Percentiles rank a stretch among this genome's conserved stretches.
phyloP scores from a whole-genome alignment of 441 rosid species.

The Erysimum pusillum region DNA sequence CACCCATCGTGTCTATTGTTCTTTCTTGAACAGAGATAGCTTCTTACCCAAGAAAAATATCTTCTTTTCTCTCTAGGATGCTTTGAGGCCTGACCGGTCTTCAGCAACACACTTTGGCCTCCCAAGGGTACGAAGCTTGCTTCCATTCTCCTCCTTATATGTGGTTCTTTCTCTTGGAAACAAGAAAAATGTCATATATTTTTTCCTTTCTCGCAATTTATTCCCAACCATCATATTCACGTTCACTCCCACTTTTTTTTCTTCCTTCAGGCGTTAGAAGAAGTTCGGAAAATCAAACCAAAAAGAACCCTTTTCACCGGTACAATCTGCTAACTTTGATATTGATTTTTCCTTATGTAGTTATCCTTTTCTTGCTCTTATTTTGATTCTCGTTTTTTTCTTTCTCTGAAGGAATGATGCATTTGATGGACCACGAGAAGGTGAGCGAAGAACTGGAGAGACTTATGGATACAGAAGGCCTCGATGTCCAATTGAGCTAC shows the following conservation, averaged over 20 bases:
- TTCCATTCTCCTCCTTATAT: neutral
- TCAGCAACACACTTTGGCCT: constrained; percentile 92
- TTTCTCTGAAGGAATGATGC: constrained; percentile 82
- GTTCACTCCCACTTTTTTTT: neutral
- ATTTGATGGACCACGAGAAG: constrained; percentile 92
- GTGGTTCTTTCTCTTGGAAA: neutral
- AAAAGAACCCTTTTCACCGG: constrained; percentile 88
- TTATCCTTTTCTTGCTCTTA: constrained; percentile 1
- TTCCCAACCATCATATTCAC: neutral
- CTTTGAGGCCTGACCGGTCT: constrained; percentile 89
- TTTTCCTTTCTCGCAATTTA: neutral
- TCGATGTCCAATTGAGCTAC: constrained; percentile 79
- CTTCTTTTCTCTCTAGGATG: constrained; percentile 65
- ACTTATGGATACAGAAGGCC: constrained; percentile 72
- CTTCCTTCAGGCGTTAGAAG: constrained; percentile 73
- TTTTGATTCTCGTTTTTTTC: constrained; percentile 18
- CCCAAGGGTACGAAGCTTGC: constrained; percentile 65
- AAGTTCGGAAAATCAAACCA: constrained; percentile 85
- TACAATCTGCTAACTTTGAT: constrained; percentile 33
- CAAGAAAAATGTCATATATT: neutral
- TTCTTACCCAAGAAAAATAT: constrained; percentile 33
- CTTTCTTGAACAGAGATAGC: constrained; percentile 6
- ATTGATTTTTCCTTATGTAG: neutral
- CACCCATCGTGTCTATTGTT: neutral
- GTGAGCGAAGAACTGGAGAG: constrained; percentile 63